These are phyloP conservation scores for Yueomyces sp. DNA, from an alignment of 805 yeast genomes.

Conservation along the genomic window DNA sequence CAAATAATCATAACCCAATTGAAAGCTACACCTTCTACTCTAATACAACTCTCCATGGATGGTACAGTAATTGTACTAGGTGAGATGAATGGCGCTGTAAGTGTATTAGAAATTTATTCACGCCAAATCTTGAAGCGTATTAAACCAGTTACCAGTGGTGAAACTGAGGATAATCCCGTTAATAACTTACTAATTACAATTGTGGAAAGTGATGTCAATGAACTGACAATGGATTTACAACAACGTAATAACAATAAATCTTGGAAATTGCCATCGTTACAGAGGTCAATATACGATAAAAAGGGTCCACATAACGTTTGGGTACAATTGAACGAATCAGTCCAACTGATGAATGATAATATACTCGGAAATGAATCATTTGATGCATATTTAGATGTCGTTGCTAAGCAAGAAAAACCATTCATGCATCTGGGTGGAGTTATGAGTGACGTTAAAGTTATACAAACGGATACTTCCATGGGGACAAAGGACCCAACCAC, in stretches of 20 bases:
- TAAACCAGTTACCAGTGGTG: slow-evolving; percentile 11
- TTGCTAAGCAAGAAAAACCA: slow-evolving; percentile 37
- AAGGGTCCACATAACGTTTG: slow-evolving; percentile 31
- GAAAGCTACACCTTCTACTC: slow-evolving; percentile 30
- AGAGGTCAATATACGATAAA: slow-evolving; percentile 40
- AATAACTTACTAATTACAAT: not conserved
- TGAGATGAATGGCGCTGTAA: slow-evolving; percentile 54
- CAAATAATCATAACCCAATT: slow-evolving; percentile 16
- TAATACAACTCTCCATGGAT: slow-evolving; percentile 53
- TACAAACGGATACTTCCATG: slow-evolving; percentile 1
- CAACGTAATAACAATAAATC: slow-evolving; percentile 4
- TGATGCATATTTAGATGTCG: slow-evolving; percentile 34
- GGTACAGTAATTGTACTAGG: slow-evolving; percentile 66
- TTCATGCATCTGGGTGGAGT: slow-evolving; percentile 32
- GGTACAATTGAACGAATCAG: slow-evolving; percentile 15
- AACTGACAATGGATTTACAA: not conserved
- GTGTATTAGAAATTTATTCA: slow-evolving; percentile 54
- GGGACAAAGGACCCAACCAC: slow-evolving; percentile 7
- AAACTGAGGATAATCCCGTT: not conserved
- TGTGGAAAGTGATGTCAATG: not conserved
- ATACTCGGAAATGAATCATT: slow-evolving; percentile 17
- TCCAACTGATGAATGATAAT: not conserved
- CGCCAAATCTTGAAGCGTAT: slow-evolving; percentile 46
- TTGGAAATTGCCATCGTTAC: slow-evolving; percentile 45
- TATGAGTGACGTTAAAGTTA: slow-evolving; percentile 27